Evolutionary conservation across 495 filamentous ascomycete species (phyloP).

Genomic region (Zalerion maritima): DNA sequence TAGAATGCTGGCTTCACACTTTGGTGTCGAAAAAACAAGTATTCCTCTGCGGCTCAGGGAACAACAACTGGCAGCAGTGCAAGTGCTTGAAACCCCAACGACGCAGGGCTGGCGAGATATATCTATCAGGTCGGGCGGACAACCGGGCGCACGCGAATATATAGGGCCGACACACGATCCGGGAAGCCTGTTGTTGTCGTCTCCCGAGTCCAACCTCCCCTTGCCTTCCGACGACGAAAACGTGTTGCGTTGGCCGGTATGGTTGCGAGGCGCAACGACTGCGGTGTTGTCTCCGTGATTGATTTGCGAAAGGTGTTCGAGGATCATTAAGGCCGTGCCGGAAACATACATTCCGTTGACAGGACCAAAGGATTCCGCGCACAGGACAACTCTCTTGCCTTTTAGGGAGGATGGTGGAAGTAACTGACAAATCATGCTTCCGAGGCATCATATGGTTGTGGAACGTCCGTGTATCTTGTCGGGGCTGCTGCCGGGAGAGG

Average conservation of each 20-base stretch:
- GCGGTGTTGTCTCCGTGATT: constrained; percentile 42
- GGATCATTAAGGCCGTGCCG: constrained; percentile 44
- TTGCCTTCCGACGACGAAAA: constrained; percentile 14
- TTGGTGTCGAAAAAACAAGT: constrained; percentile 41
- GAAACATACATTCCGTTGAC: constrained; percentile 56
- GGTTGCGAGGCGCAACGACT: constrained; percentile 39
- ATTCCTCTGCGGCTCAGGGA: constrained; percentile 39
- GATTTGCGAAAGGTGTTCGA: constrained; percentile 42
- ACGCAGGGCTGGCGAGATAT: constrained; percentile 50
- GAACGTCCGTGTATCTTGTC: too few species aligned
- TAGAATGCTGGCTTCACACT: constrained; percentile 49
- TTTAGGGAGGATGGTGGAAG: constrained; percentile 28
- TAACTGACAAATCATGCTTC: not conserved
- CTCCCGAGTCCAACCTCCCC: too few species aligned
- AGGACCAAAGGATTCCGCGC: constrained; percentile 49
- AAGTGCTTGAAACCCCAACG: constrained; percentile 48
- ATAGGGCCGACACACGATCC: too few species aligned
- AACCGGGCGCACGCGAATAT: too few species aligned
- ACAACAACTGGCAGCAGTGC: constrained; percentile 40
- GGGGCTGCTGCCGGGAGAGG: too few species aligned
- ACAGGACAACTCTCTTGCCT: constrained; percentile 42
- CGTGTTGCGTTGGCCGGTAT: constrained; percentile 22
- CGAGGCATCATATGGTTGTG: constrained; percentile 1
- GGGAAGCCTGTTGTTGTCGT: too few species aligned
- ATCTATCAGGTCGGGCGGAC: constrained; percentile 38